Percentiles rank a stretch among this genome's conserved stretches.
These are phyloP conservation scores for Bothia castanella DNA, from an alignment of 1,284 basidiomycete genomes.

Conservation along the genomic window DNA sequence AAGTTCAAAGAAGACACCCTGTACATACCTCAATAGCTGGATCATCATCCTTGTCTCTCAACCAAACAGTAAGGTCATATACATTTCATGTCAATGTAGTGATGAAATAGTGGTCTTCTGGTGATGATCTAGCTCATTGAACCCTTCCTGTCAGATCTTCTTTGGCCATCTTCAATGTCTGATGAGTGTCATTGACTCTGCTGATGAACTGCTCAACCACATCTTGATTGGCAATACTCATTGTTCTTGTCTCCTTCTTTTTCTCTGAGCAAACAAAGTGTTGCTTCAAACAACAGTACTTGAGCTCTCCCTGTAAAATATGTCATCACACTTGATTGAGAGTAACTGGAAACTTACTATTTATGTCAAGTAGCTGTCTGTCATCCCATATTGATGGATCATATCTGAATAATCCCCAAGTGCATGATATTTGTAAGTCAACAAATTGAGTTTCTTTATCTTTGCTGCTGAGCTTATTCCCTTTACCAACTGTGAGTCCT, in stretches of 20 bases:
- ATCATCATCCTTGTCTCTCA: not conserved
- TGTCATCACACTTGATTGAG: no score
- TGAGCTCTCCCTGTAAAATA: not conserved
- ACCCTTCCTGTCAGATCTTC: no score
- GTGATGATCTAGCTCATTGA: not conserved
- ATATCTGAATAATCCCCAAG: not conserved
- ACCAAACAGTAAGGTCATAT: not conserved
- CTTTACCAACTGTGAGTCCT: not conserved
- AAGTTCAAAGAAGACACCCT: not conserved
- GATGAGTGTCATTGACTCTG: not conserved
- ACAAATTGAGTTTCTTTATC: not conserved
- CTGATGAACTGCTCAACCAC: not conserved
- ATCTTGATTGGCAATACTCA: not conserved
- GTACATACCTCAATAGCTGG: not conserved
- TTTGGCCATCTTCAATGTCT: no score
- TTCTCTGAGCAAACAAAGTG: not conserved
- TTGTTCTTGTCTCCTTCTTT: not conserved
- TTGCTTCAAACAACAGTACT: not conserved
- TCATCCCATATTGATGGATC: not conserved
- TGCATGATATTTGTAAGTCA: not conserved
- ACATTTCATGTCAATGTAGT: no score
- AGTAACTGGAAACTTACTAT: not conserved
- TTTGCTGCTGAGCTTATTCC: not conserved
- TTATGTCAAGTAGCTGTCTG: not conserved
- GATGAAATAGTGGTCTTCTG: no score